These are phyloP conservation scores for Beauveria pseudobassiana DNA, from an alignment of 2,329 filamentous ascomycete genomes.

Conservation along the genomic window DNA sequence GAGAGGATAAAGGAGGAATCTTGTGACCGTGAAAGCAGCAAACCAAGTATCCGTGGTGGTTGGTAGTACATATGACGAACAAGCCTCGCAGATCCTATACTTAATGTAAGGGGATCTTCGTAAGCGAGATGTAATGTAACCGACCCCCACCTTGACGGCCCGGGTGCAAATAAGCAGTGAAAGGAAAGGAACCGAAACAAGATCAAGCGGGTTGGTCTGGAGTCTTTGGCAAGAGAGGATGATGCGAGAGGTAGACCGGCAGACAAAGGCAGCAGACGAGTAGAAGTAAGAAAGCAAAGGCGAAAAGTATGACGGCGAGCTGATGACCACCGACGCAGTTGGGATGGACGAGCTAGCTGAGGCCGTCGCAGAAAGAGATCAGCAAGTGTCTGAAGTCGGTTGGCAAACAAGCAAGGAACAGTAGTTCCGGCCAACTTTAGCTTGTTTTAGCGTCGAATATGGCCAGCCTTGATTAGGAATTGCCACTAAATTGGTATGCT, in stretches of 20 bases:
- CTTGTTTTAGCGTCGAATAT: neutral
- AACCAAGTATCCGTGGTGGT: neutral
- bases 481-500: neutral
- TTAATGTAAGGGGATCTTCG: neutral
- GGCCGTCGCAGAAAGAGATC: neutral
- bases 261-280: neutral
- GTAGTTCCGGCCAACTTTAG: neutral
- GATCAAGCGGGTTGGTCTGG: neutral
- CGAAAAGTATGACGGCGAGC: neutral
- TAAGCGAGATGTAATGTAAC: slow-evolving; percentile 2
- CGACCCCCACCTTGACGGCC: neutral
- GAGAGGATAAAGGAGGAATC: neutral
- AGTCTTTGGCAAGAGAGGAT: neutral
- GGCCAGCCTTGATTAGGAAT: neutral
- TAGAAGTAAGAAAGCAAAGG: neutral
- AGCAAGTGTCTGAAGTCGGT: neutral
- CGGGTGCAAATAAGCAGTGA: neutral
- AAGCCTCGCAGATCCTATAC: neutral
- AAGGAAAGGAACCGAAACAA: neutral
- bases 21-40: neutral
- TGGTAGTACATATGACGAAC: neutral
- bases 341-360: neutral
- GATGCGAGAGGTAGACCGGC: neutral
- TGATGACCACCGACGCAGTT: neutral
- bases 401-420: neutral